Base-by-base conservation (phyloP, 176 grass and related monocot genomes). In the Metroxylon sagu region DNA sequence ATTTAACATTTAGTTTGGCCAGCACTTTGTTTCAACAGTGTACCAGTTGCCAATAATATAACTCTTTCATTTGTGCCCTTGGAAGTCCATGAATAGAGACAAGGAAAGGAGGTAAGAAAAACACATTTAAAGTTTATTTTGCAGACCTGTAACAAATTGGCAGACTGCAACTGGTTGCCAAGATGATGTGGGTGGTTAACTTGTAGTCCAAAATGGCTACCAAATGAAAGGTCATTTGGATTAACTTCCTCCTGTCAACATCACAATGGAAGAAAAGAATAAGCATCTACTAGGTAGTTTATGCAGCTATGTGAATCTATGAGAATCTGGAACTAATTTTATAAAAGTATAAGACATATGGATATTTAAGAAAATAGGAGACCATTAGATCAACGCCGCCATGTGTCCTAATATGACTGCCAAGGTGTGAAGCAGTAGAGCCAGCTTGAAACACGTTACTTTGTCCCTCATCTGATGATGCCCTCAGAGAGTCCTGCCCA, bases 361-460 rank as follows among this genome's bases (percentile, higher is more conserved):
- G 48, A 64, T 55, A 60, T 65, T 62, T 60, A 64, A 73, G 57
- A 19, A 6, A 16, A 54, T 29, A 5, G 0, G 53, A 1, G 64
- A 90, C 87, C 87, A 90, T 85, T 25, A 82, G 75, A 79, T 90
- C 87, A 76, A 79, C 68, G 28, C 77, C 71, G 5, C 74, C 81
- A 76, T 85, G 74, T 59, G 78, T 52, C 30, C 86, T 82, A 48
- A 76, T 56, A 79, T 90, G 71, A 49, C 71, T 76, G 60, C 82
- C 87, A 76, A 85, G 72, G 48, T 85, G 84, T 64, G 87, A 79
- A 59, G 78, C 68, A 72, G 81, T 81, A 0, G 87, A 85, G 64
- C 78, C 64, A 65, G 81, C 69, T 73, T 85, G 75, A 70, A 85
- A 82, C 66, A 72, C 43, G 50, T 68, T 79, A 62, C 74, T 85